Evolutionary conservation across 2,329 filamentous ascomycete genomes (phyloP), one percentile per base, ranked within the genome.

Genomic region (Leptographium radiaticola): DNA sequence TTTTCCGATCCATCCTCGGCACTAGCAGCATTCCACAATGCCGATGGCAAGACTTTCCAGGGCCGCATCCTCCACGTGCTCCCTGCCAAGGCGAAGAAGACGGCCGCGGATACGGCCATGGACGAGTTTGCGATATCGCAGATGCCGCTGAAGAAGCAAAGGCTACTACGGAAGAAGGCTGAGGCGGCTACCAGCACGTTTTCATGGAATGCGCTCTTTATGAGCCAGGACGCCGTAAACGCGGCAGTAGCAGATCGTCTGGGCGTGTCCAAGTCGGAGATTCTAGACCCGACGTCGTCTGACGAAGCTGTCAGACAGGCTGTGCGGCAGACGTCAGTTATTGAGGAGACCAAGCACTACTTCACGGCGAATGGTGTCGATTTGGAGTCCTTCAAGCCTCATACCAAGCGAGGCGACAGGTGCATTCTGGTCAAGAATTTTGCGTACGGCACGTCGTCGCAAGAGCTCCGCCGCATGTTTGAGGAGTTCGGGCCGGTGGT

Each of bases 131-230:
- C 86, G 55, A 77, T 98, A 53, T 89, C 91, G 0, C 94, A 96
- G 67, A 70, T 98, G 61, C 91, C 93, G 16, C 73, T 97, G 59
- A 97, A 96, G 71, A 93, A 94, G 68, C 93, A 97, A 68, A 89
- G 89, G 62, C 80, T 94, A 63, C 86, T 97, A 60, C 88, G 86
- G 66, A 87, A 86, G 63, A 94, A 87, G 70, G 78, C 84, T 50
- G 85, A 91, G 62, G 87, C 90, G 25, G 77, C 86, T 10, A 84
- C 83, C 34, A 81, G 79, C 49, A 82, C 80, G 1, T 97, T 97
- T 71, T 95, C 91, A 66, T 98, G 93, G 93, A 98, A 98, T 72
- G 91, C 90, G n/a, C 75, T 98, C n/a, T 98, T 93, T 69, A 94
- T 98, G 87, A 96, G 86, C 69, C 86, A 89, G 71, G 90, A 98